Conservation (phyloP, 192 early-diverging fungal genomes). For the Coemansia erecta region DNA sequence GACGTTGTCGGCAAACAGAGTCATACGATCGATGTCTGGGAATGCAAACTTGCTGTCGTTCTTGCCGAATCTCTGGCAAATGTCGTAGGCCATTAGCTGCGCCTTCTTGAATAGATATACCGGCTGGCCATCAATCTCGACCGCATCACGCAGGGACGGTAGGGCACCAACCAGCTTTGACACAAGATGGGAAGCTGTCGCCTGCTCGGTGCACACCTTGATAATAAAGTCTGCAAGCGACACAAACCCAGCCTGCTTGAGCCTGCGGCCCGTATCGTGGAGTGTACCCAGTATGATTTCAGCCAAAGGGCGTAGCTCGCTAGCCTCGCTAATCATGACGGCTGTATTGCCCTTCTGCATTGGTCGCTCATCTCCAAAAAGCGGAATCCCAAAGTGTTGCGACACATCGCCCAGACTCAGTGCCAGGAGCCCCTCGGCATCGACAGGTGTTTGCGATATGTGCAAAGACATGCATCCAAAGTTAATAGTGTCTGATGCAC, state of each 20-base stretch:
- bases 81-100: slow-evolving; percentile 65
- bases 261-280: slow-evolving; percentile 66
- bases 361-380: slow-evolving; percentile 64
- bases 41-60: slow-evolving; percentile 62
- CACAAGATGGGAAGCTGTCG: slow-evolving; percentile 58
- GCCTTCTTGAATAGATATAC: slow-evolving; percentile 80
- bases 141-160: slow-evolving; percentile 67
- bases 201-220: slow-evolving; percentile 55
- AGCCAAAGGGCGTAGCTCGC: slow-evolving; percentile 60
- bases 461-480: slow-evolving; percentile 84
- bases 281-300: slow-evolving; percentile 62
- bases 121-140: slow-evolving; percentile 45
- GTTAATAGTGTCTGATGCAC: slow-evolving; percentile 72
- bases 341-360: slow-evolving; percentile 29
- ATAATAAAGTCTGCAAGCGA: slow-evolving; percentile 72
- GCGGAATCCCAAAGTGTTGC: slow-evolving; percentile 69
- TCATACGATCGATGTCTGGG: slow-evolving; percentile 61
- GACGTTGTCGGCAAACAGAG: slow-evolving; percentile 75
- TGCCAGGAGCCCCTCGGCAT: slow-evolving; percentile 59
- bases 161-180: slow-evolving; percentile 61
- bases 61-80: slow-evolving; percentile 60
- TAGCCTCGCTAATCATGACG: slow-evolving; percentile 69
- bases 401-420: slow-evolving; percentile 63
- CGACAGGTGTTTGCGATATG: slow-evolving; percentile 62
- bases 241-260: slow-evolving; percentile 61